phyloP scores from a whole-genome alignment of 192 early-diverging fungal genomes.

The Mortierella claussenii region DNA sequence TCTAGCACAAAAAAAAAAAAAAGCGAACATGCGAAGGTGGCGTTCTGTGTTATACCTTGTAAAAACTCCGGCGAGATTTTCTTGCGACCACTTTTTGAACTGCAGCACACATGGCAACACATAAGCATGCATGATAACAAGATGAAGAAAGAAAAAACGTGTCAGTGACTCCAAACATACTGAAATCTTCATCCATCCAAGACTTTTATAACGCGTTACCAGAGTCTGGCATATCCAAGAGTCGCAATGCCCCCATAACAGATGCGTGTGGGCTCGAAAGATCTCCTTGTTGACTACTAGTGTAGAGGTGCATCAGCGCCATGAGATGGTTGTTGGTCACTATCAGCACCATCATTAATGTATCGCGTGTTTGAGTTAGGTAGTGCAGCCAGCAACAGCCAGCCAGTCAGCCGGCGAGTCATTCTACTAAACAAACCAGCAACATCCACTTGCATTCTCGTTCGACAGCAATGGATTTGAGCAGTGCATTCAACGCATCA shows the following conservation, averaged over 20 bases:
- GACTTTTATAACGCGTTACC: too few species aligned
- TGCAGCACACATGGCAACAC: too few species aligned
- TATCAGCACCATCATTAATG: too few species aligned
- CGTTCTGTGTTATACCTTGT: slow-evolving; percentile 11
- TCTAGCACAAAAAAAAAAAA: neutral
- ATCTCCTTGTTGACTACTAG: slow-evolving; percentile 17
- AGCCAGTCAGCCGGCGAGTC: too few species aligned
- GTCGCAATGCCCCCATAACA: slow-evolving; percentile 38
- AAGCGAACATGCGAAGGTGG: neutral
- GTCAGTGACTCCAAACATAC: neutral
- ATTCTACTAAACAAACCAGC: too few species aligned
- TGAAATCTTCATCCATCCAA: too few species aligned
- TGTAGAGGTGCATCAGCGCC: slow-evolving; percentile 27
- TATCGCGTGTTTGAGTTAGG: too few species aligned
- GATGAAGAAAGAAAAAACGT: neutral
- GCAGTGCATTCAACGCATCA: slow-evolving; percentile 16
- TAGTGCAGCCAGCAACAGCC: too few species aligned
- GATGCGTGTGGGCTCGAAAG: slow-evolving; percentile 13
- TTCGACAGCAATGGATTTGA: slow-evolving; percentile 9
- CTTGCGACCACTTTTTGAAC: slow-evolving; percentile 26
- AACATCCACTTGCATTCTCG: slow-evolving; percentile 5
- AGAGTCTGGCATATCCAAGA: slow-evolving; percentile 31
- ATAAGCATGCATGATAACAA: neutral
- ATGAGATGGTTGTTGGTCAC: slow-evolving; percentile 38
- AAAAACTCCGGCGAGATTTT: slow-evolving; percentile 11